Base-by-base conservation (phyloP, 352 stramenopile genomes). In the Aphanomyces euteiches region DNA sequence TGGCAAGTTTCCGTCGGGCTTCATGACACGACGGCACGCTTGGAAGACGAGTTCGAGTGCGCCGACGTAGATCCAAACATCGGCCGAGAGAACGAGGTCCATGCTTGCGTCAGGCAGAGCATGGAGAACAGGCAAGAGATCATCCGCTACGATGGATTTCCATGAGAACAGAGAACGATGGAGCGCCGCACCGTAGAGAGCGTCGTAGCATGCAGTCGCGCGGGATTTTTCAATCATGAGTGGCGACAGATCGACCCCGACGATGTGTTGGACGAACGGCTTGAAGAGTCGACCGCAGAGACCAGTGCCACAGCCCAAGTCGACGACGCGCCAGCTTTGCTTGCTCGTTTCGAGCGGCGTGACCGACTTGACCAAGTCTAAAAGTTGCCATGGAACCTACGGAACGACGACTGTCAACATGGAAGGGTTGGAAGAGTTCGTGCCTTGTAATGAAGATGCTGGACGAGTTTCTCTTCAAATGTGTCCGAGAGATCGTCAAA, bases 11-110 rank as follows among this genome's bases (percentile, higher is more conserved):
- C 76, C 77, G 89, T 3, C 81, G 0, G 71, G 36, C 50, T 73
- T 68, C 10, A 93, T 77, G 65, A 89, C 88, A 7, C 68, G 74
- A 8, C 69, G 69, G 56, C 75, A 81, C 7, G 88, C 36, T 3
- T 66, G 57, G 43, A 92, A 91, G 21, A 91, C 83, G 43, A 79
- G 54, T 15, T 90, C 83, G 19, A 93, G 72, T 5, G 75, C 81
- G 8, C 85, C 85, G n/a, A 93, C 84, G 56, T 93, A 93, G 70
- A 93, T 93, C 85, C 85, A 93, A n/a, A 93, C 85, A 61, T 93
- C 85, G 17, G 84, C 85, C 0, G 85, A 87, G 48, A 93, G 81
- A 37, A 93, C 74, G 8, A 93, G 74, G 50, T 92, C 76, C 37
- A 92, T 67, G 12, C 76, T 80, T 34, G 39, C 69, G 48, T 88